A percentile compares a stretch with the other conserved stretches of the same genome.
Conservation (phyloP, 2,329 filamentous ascomycete genomes). For the Teratosphaeria epicoccoides region DNA sequence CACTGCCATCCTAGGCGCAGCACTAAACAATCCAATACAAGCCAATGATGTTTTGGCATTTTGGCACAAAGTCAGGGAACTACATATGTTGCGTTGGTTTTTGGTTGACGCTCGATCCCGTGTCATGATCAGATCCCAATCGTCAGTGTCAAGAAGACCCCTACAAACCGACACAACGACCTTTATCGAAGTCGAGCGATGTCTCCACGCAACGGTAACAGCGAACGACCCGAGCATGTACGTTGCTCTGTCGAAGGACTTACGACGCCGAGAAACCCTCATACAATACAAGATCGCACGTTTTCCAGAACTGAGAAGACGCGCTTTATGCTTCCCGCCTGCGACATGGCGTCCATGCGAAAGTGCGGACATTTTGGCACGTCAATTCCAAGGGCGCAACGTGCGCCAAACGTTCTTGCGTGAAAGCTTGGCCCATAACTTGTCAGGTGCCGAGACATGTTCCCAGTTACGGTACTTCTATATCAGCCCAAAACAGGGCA, state of each 20-base stretch:
- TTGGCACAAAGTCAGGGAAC: too few species aligned
- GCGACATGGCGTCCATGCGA: neutral
- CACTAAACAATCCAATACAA: too few species aligned
- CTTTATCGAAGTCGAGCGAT: too few species aligned
- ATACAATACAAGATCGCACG: neutral
- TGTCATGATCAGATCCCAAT: too few species aligned
- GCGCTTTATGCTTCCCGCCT: neutral
- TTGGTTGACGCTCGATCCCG: too few species aligned
- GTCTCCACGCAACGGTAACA: neutral
- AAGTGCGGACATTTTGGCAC: neutral
- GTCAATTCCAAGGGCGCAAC: neutral
- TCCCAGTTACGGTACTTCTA: too few species aligned
- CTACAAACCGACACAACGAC: too few species aligned
- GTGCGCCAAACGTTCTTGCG: neutral
- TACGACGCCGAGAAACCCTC: neutral
- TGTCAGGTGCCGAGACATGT: too few species aligned
- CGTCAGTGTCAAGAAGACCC: too few species aligned
- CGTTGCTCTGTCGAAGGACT: neutral
- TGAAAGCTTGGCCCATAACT: neutral
- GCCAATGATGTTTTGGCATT: too few species aligned
- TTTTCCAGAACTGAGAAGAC: neutral
- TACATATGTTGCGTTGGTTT: too few species aligned
- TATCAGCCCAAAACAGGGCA: too few species aligned
- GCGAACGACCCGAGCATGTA: neutral
- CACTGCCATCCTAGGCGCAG: neutral